Evolutionary conservation across 371 early-diverging fungal species (phyloP), one percentile per base, ranked within the genome.

Genomic region (Circinella minor): DNA sequence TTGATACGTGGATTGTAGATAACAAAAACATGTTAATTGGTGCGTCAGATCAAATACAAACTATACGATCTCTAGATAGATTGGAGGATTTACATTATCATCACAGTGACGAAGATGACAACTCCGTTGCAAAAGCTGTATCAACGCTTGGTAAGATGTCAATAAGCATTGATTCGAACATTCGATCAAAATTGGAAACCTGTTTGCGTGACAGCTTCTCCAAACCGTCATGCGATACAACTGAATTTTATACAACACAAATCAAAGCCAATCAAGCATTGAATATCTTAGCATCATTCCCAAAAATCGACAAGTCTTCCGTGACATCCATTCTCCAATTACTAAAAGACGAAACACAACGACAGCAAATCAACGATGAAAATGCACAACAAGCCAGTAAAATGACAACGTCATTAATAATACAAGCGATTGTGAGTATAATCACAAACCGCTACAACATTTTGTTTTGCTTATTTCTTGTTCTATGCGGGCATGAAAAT

Each of bases 221-320:
- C 38, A 47, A 65, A 38, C 27, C 27, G 27, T 27, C 48, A 37
- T 57, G 34, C 27, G 18, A 46, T 5, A 17, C 65, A 37, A 20
- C 20, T 17, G 36, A 48, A 15, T 36, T 65, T 54, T 65, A 65
- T 37, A 54, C 49, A 38, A 18, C 34, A 20, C 34, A 49, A 3
- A 14, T 65, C 54, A 36, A 65, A 65, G 36, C 17, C 51, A 51
- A 48, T 34, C 51, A 37, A 18, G 55, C 13, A 17, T 18, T 65
- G 8, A 54, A 13, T 18, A 7, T 36, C 17, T 13, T 48, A 10
- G n/a, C 54, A 39, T 1, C 63, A 47, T 36, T 63, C 8, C 27
- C 20, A 18, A 36, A 49, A 37, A 65, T 47, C 17, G 54, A 65
- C 17, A 65, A 43, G 43, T 34, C 57, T 10, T 10, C 57, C 7